Evolutionary conservation across 768 basidiomycete genomes (phyloP), one percentile per base, ranked within the genome.

Genomic region (Austroboletus festivus): DNA sequence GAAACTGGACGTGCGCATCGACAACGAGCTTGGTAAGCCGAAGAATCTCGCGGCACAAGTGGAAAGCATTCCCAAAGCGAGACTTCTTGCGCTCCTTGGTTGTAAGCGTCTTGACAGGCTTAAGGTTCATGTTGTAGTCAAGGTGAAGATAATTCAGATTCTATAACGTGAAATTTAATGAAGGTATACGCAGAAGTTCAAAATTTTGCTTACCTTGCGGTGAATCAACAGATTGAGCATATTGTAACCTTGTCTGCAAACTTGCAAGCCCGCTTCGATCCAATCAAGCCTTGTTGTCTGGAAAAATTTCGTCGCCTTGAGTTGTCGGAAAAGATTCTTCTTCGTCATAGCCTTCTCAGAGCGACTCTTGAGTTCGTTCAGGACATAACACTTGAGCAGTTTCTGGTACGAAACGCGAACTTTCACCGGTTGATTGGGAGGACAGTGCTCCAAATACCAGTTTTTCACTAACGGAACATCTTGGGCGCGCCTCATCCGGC

Each of bases 61-160:
- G 93, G 82, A 96, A 97, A 7, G 96, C 96, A 68, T 99, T 99
- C 77, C 96, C 96, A 70, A 99, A 99, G 56, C 96, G 90, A 28
- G 96, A 98, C 76, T 98, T 98, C 73, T 99, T 99, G 44, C 96
- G 89, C 71, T 99, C 96, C 70, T 99, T 99, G 16, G 96, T 99
- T 10, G 96, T 99, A 38, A 99, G 73, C 1, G 96, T 99, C 77
- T 91, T 91, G 52, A 91, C 89, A 13, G 94, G 94, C 74, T 99
- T 98, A 75, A 99, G 68, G 70, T 97, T 98, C 89, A 97, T 87
- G 74, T 96, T 96, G 71, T 97, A 98, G 64, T 98, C 95, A 37
- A 96, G 76, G 64, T 96, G 95, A 21, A 96, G 79, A 64, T 96
- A 94, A 66, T 92, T 93, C 71, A 90, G 65, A 63, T 93, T 93